phyloP scores from a whole-genome alignment of 176 grass and related monocot species.

The Musa acuminata region DNA sequence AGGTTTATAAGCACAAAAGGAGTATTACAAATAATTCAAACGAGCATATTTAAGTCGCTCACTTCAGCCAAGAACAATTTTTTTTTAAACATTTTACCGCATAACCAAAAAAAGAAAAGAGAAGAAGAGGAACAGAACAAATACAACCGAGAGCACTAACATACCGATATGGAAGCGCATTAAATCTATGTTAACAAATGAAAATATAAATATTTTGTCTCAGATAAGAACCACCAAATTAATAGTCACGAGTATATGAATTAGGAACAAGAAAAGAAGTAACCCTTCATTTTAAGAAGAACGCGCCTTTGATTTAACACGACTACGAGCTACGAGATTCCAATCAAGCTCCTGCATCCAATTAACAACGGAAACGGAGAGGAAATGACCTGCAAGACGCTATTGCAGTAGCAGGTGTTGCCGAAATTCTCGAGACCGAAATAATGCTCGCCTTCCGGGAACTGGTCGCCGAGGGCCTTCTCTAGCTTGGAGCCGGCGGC shows the following conservation, averaged over 20 bases:
- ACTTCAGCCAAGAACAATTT: not conserved
- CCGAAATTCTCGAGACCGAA: conserved; percentile 97
- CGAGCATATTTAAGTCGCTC: not conserved
- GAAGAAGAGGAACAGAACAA: not conserved
- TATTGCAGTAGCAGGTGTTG: conserved; percentile 99
- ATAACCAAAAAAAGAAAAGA: not conserved
- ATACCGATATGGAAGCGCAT: too few species aligned
- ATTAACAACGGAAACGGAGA: not conserved
- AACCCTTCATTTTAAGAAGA: not conserved
- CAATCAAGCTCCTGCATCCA: not conserved
- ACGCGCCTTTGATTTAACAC: too few species aligned
- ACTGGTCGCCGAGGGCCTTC: conserved; percentile 95
- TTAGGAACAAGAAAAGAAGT: too few species aligned
- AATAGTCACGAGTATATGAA: too few species aligned
- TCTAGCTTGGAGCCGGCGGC: conserved; percentile 92
- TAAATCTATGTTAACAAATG: too few species aligned
- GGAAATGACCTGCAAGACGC: conserved; percentile 68
- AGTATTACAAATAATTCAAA: not conserved
- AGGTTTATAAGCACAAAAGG: not conserved
- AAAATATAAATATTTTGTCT: too few species aligned
- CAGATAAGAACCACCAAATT: too few species aligned
- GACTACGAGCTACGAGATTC: not conserved
- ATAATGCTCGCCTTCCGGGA: conserved; percentile 95
- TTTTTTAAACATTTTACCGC: not conserved
- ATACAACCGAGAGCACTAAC: too few species aligned